Percentiles rank a stretch among this genome's conserved stretches.
These are phyloP conservation scores for Kokia cookei DNA, from an alignment of 441 rosid species.

Conservation along the genomic window DNA sequence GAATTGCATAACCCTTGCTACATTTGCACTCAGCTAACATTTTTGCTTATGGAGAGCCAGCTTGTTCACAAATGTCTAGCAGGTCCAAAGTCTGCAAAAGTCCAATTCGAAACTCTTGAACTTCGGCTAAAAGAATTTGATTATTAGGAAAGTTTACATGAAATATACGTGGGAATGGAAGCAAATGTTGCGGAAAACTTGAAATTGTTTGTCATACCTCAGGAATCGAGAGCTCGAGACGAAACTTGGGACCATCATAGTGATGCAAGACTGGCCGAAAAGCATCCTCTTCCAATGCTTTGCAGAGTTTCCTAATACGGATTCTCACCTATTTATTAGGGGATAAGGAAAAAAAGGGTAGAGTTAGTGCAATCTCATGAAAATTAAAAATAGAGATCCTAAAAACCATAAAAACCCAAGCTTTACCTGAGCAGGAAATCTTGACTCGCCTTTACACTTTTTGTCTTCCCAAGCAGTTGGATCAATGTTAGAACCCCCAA, in stretches of 20 bases:
- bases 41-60: constrained; percentile 50
- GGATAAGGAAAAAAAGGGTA: not conserved
- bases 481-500: constrained; percentile 96
- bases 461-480: constrained; percentile 99
- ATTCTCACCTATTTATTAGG: constrained; percentile 61
- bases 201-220: constrained; percentile 47
- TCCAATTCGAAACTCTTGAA: constrained; percentile 3
- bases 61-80: constrained; percentile 89
- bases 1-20: constrained; percentile 21
- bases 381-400: not conserved
- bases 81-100: constrained; percentile 78
- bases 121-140: not conserved
- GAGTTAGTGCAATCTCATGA: not conserved
- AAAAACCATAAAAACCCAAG: not conserved
- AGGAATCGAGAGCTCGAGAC: constrained; percentile 94
- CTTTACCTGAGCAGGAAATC: constrained; percentile 96
- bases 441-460: constrained; percentile 96
- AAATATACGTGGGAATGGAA: not conserved
- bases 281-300: constrained; percentile 95
- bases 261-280: constrained; percentile 97
- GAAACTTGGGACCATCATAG: constrained; percentile 96
- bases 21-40: constrained; percentile 9
- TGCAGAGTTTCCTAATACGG: constrained; percentile 76
- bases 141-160: not conserved
- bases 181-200: not conserved